Base-by-base conservation (phyloP, 768 basidiomycete species). In the Hericium erinaceus region DNA sequence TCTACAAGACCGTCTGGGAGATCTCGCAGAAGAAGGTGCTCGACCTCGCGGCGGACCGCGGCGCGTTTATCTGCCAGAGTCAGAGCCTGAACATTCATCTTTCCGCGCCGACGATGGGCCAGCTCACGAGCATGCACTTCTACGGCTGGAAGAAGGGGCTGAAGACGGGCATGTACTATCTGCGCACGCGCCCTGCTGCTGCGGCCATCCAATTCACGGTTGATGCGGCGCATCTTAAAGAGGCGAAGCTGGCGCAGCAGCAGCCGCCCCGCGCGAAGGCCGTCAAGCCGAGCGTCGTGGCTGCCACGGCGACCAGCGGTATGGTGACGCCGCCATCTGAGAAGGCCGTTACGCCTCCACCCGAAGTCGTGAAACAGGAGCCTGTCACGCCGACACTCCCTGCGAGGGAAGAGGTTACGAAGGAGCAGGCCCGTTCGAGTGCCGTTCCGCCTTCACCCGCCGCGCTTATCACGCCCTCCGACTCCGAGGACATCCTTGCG, bases 1-100 rank as follows among this genome's bases (percentile, higher is more conserved):
- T 99, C 75, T 99, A 99, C 84, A 98, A 98, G 78, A 99, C 95
- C n/a, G 95, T 98, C 52, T 99, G 95, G 95, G 95, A 99, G 76
- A 95, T 99, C 72, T 87, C 83, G 48, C 95, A 98, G 77, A 98
- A 98, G 89, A 94, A 92, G 69, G 85, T 99, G 62, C 85, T 99
- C 58, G 97, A 99, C 75, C 80, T 99, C 64, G 89, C 97, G 54
- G 97, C 97, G n/a, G 97, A 99, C 70, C 93, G 97, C 60, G 95
- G 95, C 40, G 93, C 97, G 1, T 99, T 86, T 77, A 97, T 98
- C 72, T 95, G 93, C 74, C 95, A 99, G 72, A 87, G 84, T 63
- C 95, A 98, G 74, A 89, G 86, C 60, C 75, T 99, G 69, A 98
- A 98, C 71, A 82, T 99, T 57, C 95, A 98, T 70, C 73, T 99